Evolutionary conservation across 345 rosid species (phyloP).

Genomic region (Atalantia buxifolia): DNA sequence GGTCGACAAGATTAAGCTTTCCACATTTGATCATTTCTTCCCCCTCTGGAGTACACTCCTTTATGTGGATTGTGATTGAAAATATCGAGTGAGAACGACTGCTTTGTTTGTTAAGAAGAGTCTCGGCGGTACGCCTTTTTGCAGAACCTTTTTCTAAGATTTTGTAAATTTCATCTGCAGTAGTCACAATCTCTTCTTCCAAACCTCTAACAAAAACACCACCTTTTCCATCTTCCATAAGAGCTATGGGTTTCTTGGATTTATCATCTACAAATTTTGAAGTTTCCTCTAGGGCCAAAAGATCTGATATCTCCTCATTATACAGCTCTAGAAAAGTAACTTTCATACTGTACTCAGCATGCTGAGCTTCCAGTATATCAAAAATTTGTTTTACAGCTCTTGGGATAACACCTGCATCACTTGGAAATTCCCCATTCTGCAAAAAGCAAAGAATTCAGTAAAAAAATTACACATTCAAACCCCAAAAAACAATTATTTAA

Average conservation of each 20-base stretch:
- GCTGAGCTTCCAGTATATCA: constrained; percentile 83
- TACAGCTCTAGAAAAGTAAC: constrained; percentile 94
- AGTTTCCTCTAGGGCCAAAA: constrained; percentile 88
- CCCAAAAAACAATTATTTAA: background rate
- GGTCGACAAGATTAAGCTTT: constrained; percentile 96
- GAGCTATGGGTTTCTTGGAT: constrained; percentile 90
- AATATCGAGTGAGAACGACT: constrained; percentile 98
- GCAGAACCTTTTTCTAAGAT: constrained; percentile 97
- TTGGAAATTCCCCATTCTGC: constrained; percentile 96
- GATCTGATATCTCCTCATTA: constrained; percentile 95
- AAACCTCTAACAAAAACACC: constrained; percentile 94
- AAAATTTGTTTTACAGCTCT: constrained; percentile 92
- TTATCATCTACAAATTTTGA: constrained; percentile 80
- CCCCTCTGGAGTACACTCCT: constrained; percentile 95
- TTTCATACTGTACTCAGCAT: constrained; percentile 94
- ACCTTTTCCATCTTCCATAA: constrained; percentile 99
- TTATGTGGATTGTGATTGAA: constrained; percentile 94
- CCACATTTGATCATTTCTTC: constrained; percentile 99
- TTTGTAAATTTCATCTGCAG: constrained; percentile 95
- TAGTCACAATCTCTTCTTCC: constrained; percentile 94
- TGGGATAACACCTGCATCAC: constrained; percentile 96
- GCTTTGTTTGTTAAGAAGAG: constrained; percentile 98
- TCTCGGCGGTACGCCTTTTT: constrained; percentile 97
- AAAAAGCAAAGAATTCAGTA: constrained; percentile 17
- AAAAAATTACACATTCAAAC: constrained; percentile 10